These are phyloP conservation scores for Haematococcus sp. DNA, from an alignment of 139 green algal species.

Conservation along the genomic window DNA sequence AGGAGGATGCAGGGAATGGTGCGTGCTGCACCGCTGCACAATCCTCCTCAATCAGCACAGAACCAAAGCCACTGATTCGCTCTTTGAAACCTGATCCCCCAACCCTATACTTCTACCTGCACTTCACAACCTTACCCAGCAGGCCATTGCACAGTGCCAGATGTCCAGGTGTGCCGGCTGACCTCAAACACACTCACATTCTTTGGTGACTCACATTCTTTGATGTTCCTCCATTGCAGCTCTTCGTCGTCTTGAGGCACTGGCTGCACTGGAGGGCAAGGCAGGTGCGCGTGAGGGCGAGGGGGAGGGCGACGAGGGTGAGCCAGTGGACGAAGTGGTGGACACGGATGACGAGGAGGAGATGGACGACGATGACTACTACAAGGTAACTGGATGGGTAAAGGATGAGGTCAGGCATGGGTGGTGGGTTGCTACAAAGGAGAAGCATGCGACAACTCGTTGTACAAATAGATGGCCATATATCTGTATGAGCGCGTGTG, in stretches of 20 bases:
- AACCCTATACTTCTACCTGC: too few species aligned
- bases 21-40: background rate
- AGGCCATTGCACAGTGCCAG: too few species aligned
- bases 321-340: constrained; percentile 13
- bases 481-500: too few species aligned
- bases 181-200: too few species aligned
- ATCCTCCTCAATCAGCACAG: too few species aligned
- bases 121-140: too few species aligned
- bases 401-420: background rate
- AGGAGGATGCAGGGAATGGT: constrained; percentile 2
- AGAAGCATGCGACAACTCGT: background rate
- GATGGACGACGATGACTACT: constrained; percentile 44
- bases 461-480: background rate
- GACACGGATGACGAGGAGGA: constrained; percentile 46
- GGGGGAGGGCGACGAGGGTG: constrained; percentile 8
- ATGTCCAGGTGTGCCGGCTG: too few species aligned
- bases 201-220: too few species aligned
- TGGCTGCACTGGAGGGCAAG: constrained; percentile 20
- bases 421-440: background rate
- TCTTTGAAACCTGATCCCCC: too few species aligned
- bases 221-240: too few species aligned
- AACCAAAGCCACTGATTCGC: too few species aligned
- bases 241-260: constrained; percentile 7
- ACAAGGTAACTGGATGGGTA: too few species aligned
- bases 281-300: background rate